Evolutionary conservation across 768 basidiomycete genomes (phyloP).

Genomic region (Rhizopogon vulgaris): DNA sequence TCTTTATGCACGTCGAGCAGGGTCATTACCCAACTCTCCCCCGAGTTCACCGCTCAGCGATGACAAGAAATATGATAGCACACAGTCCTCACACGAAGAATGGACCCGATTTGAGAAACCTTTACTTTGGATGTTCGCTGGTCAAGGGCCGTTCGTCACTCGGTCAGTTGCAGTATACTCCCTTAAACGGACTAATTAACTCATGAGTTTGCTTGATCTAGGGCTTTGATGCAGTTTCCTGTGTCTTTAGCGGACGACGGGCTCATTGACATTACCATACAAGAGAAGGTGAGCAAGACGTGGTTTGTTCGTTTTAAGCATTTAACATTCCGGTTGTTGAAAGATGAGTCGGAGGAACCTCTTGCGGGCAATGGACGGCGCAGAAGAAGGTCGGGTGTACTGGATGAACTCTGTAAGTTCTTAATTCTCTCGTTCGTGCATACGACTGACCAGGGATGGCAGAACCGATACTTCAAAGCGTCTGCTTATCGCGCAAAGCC

Average conservation of each 20-base stretch:
- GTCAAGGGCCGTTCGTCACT: conserved; percentile 72
- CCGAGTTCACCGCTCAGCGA: conserved; percentile 6
- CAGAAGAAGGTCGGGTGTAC: conserved; percentile 52
- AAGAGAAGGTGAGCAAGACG: conserved; percentile 45
- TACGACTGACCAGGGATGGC: conserved; percentile 5
- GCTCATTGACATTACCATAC: conserved; percentile 62
- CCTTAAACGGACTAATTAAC: neutral
- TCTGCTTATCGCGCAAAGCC: conserved; percentile 70
- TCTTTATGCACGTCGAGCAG: conserved; percentile 33
- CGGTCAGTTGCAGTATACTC: conserved; percentile 32
- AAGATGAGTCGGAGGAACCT: conserved; percentile 39
- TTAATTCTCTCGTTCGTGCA: neutral
- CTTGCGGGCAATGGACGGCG: conserved; percentile 51
- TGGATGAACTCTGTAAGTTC: conserved; percentile 55
- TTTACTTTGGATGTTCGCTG: conserved; percentile 65
- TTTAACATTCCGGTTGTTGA: conserved; percentile 2
- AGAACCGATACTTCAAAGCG: conserved; percentile 73
- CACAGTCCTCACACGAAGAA: conserved; percentile 42
- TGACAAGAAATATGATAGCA: conserved; percentile 11
- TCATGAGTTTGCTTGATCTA: conserved; percentile 18
- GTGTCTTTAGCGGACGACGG: conserved; percentile 78
- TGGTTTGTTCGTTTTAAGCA: conserved; percentile 2
- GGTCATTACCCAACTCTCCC: conserved; percentile 6
- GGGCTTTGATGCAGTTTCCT: conserved; percentile 80
- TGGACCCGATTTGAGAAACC: conserved; percentile 71